Base-by-base conservation (phyloP, 2,329 filamentous ascomycete species). In the Lecanicillium sp. region DNA sequence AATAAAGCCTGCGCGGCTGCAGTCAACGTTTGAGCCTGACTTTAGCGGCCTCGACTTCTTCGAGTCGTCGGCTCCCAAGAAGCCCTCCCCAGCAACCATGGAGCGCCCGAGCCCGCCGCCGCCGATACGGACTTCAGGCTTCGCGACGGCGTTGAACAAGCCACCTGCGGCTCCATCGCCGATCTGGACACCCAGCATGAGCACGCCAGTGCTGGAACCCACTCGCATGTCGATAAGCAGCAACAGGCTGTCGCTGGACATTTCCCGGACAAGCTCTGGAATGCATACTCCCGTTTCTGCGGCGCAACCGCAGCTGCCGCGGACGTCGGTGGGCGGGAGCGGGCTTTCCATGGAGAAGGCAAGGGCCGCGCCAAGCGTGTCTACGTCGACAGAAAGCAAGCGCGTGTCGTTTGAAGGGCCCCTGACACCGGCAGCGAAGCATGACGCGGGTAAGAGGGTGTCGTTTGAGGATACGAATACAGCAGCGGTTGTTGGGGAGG, bases 181-280 rank as follows among this genome's bases (percentile, higher is more conserved):
- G 6, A 41, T 23, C 7, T 48, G 44, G 44, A 48, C 37, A 29
- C 30, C 44, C 3, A 48, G 27, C 1, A 35, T 48, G 17, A 35
- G 21, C 5, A 39, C 27, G 2, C 44, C 44, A 3, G 15, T 14
- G 5, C 3, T 24, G 19, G 44, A 39, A 8, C 5, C 20, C 11
- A 17, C 33, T 6, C 35, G 44, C 8, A 20, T 26, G 9, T 32
- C 36, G n/a, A 46, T 15, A 6, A 39, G 7, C 10, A 26, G 26
- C 12, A 24, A 26, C 36, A 23, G 44, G 20, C 15, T 24, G 20
- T 46, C 44, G 4, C 30, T 17, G 15, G 37, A 41, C 2, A 20
- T 6, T 14, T n/a, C 14, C 8, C 37, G 42, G 42, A 32, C n/a
- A n/a, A n/a, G n/a, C n/a, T n/a, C n/a, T n/a, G n/a, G n/a, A n/a